These are phyloP conservation scores for Aspergillus sp. DNA, from an alignment of 2,329 filamentous ascomycete genomes.

Conservation along the genomic window DNA sequence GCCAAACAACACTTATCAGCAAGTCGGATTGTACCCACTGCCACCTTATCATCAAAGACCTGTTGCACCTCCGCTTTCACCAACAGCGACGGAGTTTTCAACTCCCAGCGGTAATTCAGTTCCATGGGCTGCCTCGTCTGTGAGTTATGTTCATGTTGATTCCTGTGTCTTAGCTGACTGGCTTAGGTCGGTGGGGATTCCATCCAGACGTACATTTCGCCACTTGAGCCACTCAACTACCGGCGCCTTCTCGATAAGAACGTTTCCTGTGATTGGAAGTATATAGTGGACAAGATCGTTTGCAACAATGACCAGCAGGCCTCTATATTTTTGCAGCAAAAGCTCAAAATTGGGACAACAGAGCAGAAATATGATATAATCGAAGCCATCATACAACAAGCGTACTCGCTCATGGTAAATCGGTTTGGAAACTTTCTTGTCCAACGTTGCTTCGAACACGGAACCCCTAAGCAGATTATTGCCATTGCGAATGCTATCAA, in stretches of 20 bases:
- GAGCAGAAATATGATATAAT: conserved; percentile 98
- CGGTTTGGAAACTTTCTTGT: conserved; percentile 98
- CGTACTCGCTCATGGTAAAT: conserved; percentile 95
- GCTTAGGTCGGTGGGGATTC: conserved; percentile 46
- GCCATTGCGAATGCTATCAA: conserved; percentile 93
- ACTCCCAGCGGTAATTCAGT: conserved; percentile 36
- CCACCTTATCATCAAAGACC: conserved; percentile 55
- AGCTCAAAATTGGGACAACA: conserved; percentile 91
- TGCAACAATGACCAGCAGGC: conserved; percentile 99
- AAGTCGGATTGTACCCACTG: conserved; percentile 36
- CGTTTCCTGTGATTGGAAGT: conserved; percentile 98
- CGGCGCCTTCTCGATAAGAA: conserved; percentile 92
- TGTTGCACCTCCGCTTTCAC: conserved; percentile 66
- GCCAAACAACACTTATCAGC: conserved; percentile 32
- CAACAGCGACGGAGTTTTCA: conserved; percentile 73
- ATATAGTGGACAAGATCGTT: conserved; percentile 99
- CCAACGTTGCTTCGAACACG: conserved; percentile 98
- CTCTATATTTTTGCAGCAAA: conserved; percentile 97
- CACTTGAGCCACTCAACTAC: conserved; percentile 93
- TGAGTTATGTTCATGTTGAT: conserved; percentile 38
- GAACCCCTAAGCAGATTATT: conserved; percentile 89
- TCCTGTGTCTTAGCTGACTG: conserved; percentile 21
- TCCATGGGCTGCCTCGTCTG: conserved; percentile 48
- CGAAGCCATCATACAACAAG: conserved; percentile 90
- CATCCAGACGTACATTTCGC: conserved; percentile 75